Evolutionary conservation across 2,329 filamentous ascomycete species (phyloP), one percentile per base, ranked within the genome.

Genomic region (Cercospora canescens): DNA sequence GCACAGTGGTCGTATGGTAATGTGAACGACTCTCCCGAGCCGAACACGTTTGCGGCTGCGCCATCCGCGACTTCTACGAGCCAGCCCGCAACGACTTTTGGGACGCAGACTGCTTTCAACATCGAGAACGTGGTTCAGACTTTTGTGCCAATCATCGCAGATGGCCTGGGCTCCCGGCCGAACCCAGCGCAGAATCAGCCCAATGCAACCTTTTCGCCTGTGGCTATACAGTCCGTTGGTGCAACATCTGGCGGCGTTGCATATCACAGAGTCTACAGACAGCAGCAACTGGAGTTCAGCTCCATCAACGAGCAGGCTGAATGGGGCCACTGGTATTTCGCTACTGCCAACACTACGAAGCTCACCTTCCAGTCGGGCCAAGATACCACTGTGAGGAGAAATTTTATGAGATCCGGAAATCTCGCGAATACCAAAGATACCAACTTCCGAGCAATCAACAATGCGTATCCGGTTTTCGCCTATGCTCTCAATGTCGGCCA

Each of bases 1-100:
- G 84, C 88, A 48, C 77, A 88, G 69, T 92, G 90, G 90, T 83
- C 87, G 41, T 85, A 85, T 67, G 82, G 73, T 34, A 65, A 59
- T 35, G 55, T 64, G 8, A 48, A 56, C 52, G 55, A 52, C 37
- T 41, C 34, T 11, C 30, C 61, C 32, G 59, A 65, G 39, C 66
- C 66, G 35, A 62, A 50, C 12, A 37, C 16, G 2, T 52, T 56
- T 9, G 62, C 39, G 2, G 21, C 65, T 35, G 30, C 60, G 5
- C n/a, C 32, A 14, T 37, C 32, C 26, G 67, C 60, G 32, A 18
- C 58, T 12, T 66, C 63, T 16, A 59, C 60, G n/a, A 61, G 30
- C 34, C 60, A 64, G 34, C 18, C 67, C 9, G 16, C 55, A 9
- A 65, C 63, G 6, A 52, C 30, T 6, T 71, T 68, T 50, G 70